Percentiles rank a stretch among this genome's conserved stretches.
Conservation (phyloP, 1,284 basidiomycete species). For the Sanghuangporus baumii region DNA sequence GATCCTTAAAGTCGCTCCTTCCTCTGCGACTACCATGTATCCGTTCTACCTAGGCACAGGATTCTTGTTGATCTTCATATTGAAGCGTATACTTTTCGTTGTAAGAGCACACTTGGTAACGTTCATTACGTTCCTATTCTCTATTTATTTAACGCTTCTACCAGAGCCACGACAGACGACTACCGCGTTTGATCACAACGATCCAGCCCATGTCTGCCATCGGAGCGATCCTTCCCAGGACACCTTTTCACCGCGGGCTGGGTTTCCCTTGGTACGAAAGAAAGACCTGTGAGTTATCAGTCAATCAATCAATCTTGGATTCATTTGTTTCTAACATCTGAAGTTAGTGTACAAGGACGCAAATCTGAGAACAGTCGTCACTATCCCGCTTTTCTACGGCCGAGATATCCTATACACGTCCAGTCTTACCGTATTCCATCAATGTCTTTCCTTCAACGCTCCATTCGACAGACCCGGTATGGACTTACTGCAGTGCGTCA, state of each 20-base stretch:
- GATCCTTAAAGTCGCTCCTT: too few relatives aligned
- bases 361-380: not conserved
- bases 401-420: not conserved
- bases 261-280: not conserved
- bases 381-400: not conserved
- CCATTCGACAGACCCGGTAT: not conserved
- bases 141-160: not conserved
- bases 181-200: not conserved
- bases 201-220: not conserved
- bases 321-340: not conserved
- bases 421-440: not conserved
- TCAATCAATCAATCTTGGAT: not conserved
- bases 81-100: not conserved
- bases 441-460: not conserved
- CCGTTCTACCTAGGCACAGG: not conserved
- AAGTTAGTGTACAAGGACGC: constrained; percentile 4
- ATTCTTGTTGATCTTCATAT: not conserved
- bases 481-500: not conserved
- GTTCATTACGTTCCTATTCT: not conserved
- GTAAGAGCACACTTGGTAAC: not conserved
- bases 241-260: not conserved
- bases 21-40: not conserved
- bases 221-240: not conserved
- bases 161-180: not conserved
- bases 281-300: not conserved